phyloP scores from a whole-genome alignment of 352 stramenopile genomes.

The Globisporangium nodosum region DNA sequence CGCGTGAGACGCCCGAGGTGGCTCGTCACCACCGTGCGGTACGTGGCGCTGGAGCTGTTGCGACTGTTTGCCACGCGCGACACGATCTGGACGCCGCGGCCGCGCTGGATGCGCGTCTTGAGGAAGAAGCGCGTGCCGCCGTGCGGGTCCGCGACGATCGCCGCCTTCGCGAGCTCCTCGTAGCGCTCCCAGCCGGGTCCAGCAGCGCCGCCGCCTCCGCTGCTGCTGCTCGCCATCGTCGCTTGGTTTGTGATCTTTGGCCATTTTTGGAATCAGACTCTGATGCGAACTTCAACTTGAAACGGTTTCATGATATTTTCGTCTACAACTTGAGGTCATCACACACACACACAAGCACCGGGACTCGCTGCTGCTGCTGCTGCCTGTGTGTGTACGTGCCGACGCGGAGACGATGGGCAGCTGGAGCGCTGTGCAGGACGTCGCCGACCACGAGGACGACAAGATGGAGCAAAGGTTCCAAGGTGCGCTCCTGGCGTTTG shows the following conservation, averaged over 20 bases:
- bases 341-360: no score
- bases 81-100: slow-evolving; percentile 26
- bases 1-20: slow-evolving; percentile 39
- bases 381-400: not conserved
- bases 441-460: slow-evolving; percentile 2
- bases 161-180: slow-evolving; percentile 63
- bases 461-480: slow-evolving; percentile 37
- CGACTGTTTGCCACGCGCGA: slow-evolving; percentile 32
- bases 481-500: slow-evolving; percentile 9
- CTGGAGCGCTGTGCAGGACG: not conserved
- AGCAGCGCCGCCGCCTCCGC: slow-evolving; percentile 7
- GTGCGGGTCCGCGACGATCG: slow-evolving; percentile 43
- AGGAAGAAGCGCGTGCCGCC: slow-evolving; percentile 52
- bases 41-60: slow-evolving; percentile 4
- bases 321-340: not conserved
- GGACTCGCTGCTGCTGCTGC: no score
- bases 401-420: not conserved
- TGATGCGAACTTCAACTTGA: not conserved
- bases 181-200: slow-evolving; percentile 58
- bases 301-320: not conserved
- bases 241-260: not conserved
- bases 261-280: slow-evolving; percentile 1
- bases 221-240: slow-evolving; percentile 5
- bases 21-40: slow-evolving; percentile 13
- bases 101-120: slow-evolving; percentile 31